A percentile compares a stretch with the other conserved stretches of the same genome.
These are phyloP conservation scores for Amanita subjunquillea DNA, from an alignment of 768 basidiomycete genomes.

Conservation along the genomic window DNA sequence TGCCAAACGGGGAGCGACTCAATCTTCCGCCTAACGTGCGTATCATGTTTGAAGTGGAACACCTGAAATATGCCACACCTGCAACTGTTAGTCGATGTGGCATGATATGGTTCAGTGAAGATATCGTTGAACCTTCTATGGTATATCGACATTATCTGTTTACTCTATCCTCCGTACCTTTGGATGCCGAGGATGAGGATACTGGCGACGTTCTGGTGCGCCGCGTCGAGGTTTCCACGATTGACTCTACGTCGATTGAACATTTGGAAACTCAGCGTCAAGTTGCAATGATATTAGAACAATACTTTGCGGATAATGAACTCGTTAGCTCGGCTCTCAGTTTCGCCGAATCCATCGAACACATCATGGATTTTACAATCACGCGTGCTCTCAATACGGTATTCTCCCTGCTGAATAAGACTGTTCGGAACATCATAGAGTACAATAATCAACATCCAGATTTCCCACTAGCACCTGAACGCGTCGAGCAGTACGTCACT, in stretches of 20 bases:
- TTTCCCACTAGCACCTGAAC: slow-evolving; percentile 80
- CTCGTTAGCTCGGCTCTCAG: slow-evolving; percentile 71
- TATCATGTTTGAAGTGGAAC: slow-evolving; percentile 99
- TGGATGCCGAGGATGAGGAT: slow-evolving; percentile 90
- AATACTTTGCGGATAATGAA: slow-evolving; percentile 75
- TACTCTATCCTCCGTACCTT: slow-evolving; percentile 58
- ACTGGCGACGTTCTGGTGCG: slow-evolving; percentile 49
- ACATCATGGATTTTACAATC: slow-evolving; percentile 97
- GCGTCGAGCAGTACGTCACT: slow-evolving; percentile 82
- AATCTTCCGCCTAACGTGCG: slow-evolving; percentile 95
- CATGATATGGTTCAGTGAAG: slow-evolving; percentile 99
- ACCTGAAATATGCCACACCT: slow-evolving; percentile 91
- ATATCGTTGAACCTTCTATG: slow-evolving; percentile 87
- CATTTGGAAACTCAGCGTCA: slow-evolving; percentile 70
- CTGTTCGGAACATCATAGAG: slow-evolving; percentile 84
- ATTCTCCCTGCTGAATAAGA: slow-evolving; percentile 96
- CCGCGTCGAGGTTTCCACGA: slow-evolving; percentile 33
- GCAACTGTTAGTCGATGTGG: slow-evolving; percentile 99
- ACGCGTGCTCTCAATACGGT: slow-evolving; percentile 91
- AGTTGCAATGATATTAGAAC: slow-evolving; percentile 64
- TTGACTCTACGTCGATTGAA: slow-evolving; percentile 44
- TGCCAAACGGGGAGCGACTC: slow-evolving; percentile 97
- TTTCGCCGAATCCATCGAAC: slow-evolving; percentile 79
- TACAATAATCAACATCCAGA: slow-evolving; percentile 94
- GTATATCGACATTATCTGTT: slow-evolving; percentile 83